These are phyloP conservation scores for Ammopiptanthus mongolicus DNA, from an alignment of 306 rosid species.

Conservation along the genomic window DNA sequence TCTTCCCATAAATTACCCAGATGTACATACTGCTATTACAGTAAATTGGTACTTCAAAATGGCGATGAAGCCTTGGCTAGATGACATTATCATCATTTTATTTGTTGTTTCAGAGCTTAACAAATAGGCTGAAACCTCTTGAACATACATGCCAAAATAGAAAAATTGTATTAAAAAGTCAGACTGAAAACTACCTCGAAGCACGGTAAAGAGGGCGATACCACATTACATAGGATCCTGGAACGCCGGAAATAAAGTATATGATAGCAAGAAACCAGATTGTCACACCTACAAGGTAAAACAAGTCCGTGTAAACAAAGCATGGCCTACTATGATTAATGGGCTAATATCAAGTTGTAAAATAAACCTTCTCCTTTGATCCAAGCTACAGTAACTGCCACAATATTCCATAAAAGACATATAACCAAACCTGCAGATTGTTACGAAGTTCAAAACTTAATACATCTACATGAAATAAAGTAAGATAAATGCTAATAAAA, in stretches of 20 bases:
- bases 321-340: background rate
- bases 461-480: background rate
- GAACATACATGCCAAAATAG: background rate
- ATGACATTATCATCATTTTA: background rate
- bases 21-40: background rate
- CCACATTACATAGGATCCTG: conserved; percentile 70
- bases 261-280: conserved; percentile 71
- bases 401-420: conserved; percentile 66
- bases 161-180: conserved; percentile 6
- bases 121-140: background rate
- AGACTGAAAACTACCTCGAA: conserved; percentile 51
- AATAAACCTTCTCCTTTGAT: conserved; percentile 66
- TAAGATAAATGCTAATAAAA: background rate
- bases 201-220: conserved; percentile 99
- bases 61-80: background rate
- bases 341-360: background rate
- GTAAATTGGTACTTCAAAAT: background rate
- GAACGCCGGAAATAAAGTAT: conserved; percentile 63
- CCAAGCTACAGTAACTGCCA: conserved; percentile 69
- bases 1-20: background rate
- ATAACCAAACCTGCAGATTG: conserved; percentile 56
- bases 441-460: conserved; percentile 8
- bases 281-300: conserved; percentile 46
- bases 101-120: background rate
- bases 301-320: conserved; percentile 8